phyloP scores from a whole-genome alignment of 257 asterid genomes.

The Coffea canephora region DNA sequence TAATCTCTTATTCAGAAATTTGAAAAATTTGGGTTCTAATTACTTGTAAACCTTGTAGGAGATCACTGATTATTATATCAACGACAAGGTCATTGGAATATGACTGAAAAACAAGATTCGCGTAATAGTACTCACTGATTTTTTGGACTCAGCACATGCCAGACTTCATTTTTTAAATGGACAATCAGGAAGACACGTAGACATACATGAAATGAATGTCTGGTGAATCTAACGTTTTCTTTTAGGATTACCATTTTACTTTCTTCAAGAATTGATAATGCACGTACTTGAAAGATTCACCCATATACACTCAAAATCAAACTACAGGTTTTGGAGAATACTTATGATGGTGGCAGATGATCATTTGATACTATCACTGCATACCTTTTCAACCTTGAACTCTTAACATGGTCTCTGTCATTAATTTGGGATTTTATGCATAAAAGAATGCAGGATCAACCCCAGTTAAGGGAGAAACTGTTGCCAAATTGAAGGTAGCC shows the following conservation, averaged over 20 bases:
- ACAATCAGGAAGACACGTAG: neutral
- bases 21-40: neutral
- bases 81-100: neutral
- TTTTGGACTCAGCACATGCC: neutral
- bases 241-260: neutral
- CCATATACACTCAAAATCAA: neutral
- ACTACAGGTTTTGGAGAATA: neutral
- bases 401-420: neutral
- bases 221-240: neutral
- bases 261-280: neutral
- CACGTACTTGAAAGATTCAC: neutral
- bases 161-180: neutral
- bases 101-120: neutral
- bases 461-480: constrained; percentile 66
- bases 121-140: neutral
- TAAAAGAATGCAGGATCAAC: constrained; percentile 56
- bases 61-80: neutral
- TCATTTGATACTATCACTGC: neutral
- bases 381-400: neutral
- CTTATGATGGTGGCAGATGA: neutral
- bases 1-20: neutral
- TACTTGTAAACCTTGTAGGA: neutral
- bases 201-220: neutral
- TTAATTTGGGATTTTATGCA: constrained; percentile 11
- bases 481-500: constrained; percentile 86